Base-by-base conservation (phyloP, 805 yeast species). In the Kodamaea hsintzibuensis region DNA sequence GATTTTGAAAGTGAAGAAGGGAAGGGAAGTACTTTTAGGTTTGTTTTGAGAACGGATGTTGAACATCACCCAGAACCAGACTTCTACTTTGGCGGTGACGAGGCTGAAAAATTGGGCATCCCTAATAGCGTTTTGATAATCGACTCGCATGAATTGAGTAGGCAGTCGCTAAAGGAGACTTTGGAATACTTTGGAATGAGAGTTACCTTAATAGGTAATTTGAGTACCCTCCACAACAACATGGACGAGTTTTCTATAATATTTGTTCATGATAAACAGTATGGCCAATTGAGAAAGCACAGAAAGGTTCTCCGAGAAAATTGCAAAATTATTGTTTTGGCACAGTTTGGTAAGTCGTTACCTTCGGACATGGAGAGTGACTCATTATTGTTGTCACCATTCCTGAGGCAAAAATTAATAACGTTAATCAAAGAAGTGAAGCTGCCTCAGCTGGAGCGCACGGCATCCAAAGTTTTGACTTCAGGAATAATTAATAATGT, bases 1-100 rank as follows among this genome's bases (percentile, higher is more conserved):
- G 67, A 74, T 1, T 79, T 78, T 56, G 79, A 76, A 13, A 77
- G 82, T 54, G 63, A 58, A 6, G 82, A 77, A 55, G 80, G 79
- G 3, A 64, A 66, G 19, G 85, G 85, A 0, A 73, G 82, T 1
- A 74, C 77, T 1, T 81, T 81, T 51, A 64, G 64, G 50, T 78
- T 81, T 53, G 66, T 61, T 38, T 66, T 74, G 51, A 72, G 49
- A 56, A 61, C 57, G 5, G 64, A 67, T 17, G 77, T 72, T 5
- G 65, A 64, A 42, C 58, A 64, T 7, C 57, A 54, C 33, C 51
- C 59, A 46, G 63, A 60, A 10, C 63, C 69, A 3, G 64, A 62
- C 42, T 53, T 60, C 4, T 19, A 50, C 37, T 53, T 60, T n/a
- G 53, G 47, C 6, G 45, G 42, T 2, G 57, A 47, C 8, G 53